Base-by-base conservation (phyloP, 208 protist genomes). In the Leishmania tarentolae region DNA sequence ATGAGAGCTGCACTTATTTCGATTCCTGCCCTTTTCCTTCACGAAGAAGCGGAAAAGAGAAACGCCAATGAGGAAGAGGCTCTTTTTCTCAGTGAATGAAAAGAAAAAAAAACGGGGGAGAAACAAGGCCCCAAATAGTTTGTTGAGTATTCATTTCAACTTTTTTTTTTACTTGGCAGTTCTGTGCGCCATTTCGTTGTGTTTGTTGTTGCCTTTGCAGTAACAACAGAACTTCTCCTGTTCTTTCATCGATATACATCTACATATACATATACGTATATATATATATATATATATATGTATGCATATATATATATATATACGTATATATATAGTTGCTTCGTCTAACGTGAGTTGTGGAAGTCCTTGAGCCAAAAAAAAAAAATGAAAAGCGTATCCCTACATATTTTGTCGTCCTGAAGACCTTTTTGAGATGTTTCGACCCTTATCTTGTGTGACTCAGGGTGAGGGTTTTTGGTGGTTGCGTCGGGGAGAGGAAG, bases 121-220 rank as follows among this genome's bases (percentile, higher is more conserved):
- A 56, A 46, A 57, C 53, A 37, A 74, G 8, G 5, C 56, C 24
- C 24, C 56, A 76, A 50, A 68, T 40, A 40, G 0, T 0, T 72
- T 72, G 15, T 75, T 75, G 44, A n/a, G 28, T 75, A 37, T 68
- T 0, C 52, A 4, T 35, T 42, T 28, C 50, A 17, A 8, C 31
- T 19, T 35, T 69, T 42, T 42, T 35, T 42, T 69, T 59, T 75
- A 42, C 19, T 35, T 76, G 24, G 68, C 28, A 40, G 71, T 37
- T 76, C 50, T 76, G 19, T 57, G 50, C 50, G 71, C 50, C 35
- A 28, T 59, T 21, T n/a, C n/a, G 47, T 53, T 61, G 50, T 76
- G 44, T 59, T 17, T 31, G 47, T 42, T 61, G 11, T 76, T 76
- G 46, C 71, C 19, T 76, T 76, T 53, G 35, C 50, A 57, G n/a